phyloP scores from a whole-genome alignment of 768 basidiomycete species.

The Lepiota venenata region DNA sequence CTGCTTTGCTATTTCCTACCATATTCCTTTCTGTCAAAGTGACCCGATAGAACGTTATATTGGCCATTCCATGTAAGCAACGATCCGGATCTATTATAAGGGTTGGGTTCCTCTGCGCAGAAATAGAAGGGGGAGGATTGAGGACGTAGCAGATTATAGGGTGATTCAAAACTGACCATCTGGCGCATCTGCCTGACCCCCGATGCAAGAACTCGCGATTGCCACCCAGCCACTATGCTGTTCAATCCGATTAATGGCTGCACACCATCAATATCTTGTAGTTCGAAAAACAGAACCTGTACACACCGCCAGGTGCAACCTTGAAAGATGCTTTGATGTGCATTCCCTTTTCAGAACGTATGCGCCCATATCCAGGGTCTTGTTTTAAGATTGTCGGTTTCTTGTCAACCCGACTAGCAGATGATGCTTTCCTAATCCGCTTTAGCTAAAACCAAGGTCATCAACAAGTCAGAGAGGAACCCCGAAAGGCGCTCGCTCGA shows the following conservation, averaged over 20 bases:
- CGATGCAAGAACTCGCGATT: conserved; percentile 43
- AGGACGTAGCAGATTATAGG: conserved; percentile 8
- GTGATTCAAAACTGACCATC: conserved; percentile 19
- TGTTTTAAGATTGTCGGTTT: not conserved
- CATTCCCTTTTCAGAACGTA: conserved; percentile 3
- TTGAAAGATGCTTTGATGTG: conserved; percentile 28
- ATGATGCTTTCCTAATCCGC: not conserved
- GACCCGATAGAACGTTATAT: conserved; percentile 18
- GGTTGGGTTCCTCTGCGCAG: conserved; percentile 30
- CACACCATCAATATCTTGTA: not conserved
- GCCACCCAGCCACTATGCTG: conserved; percentile 41
- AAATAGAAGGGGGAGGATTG: not conserved
- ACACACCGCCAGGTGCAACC: conserved; percentile 41
- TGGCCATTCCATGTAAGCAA: conserved; percentile 36
- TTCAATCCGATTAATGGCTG: conserved; percentile 48
- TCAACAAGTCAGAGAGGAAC: not conserved
- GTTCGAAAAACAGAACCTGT: conserved; percentile 4
- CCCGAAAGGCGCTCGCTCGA: too few species aligned
- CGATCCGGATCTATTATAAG: conserved; percentile 46
- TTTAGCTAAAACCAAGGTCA: not conserved
- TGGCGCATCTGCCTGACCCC: conserved; percentile 36
- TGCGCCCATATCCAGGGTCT: not conserved
- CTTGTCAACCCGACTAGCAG: not conserved
- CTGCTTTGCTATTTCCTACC: conserved; percentile 15
- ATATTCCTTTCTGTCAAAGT: conserved; percentile 11